A percentile compares a stretch with the other conserved stretches of the same genome.
Evolutionary conservation across 306 rosid genomes (phyloP).

Genomic region (Trichosanthes truncata): DNA sequence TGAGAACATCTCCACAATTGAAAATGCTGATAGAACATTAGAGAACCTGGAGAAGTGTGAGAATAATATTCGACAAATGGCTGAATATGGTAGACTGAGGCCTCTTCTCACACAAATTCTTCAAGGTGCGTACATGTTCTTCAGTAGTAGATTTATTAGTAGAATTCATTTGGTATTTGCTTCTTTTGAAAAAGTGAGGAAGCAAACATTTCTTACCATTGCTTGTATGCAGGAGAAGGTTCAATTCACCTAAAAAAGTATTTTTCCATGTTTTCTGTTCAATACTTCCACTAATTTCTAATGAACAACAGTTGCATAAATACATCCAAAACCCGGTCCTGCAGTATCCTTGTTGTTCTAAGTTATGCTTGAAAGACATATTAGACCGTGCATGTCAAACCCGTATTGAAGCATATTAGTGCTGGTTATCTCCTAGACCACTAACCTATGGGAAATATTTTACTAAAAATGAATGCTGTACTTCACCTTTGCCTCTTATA

Average conservation of each 20-base stretch:
- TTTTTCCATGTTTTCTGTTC: background rate
- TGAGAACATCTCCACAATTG: constrained; percentile 62
- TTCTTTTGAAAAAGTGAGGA: background rate
- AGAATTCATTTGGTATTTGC: background rate
- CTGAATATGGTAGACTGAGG: constrained; percentile 76
- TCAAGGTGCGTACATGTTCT: constrained; percentile 53
- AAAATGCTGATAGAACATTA: constrained; percentile 66
- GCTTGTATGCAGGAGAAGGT: background rate
- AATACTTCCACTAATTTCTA: background rate
- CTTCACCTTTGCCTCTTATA: background rate
- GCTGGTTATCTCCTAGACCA: background rate
- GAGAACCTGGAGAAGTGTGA: constrained; percentile 78
- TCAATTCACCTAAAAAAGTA: background rate
- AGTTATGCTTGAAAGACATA: background rate
- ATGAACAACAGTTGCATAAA: background rate
- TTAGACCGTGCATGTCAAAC: background rate
- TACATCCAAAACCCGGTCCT: background rate
- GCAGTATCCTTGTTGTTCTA: background rate
- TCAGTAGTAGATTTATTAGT: background rate
- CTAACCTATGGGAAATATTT: background rate
- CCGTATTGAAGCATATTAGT: background rate
- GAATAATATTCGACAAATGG: constrained; percentile 91
- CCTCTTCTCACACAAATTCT: constrained; percentile 83
- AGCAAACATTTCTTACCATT: background rate
- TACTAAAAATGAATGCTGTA: background rate